phyloP scores from a whole-genome alignment of 805 yeast genomes.

The Suhomyces canberraensis region DNA sequence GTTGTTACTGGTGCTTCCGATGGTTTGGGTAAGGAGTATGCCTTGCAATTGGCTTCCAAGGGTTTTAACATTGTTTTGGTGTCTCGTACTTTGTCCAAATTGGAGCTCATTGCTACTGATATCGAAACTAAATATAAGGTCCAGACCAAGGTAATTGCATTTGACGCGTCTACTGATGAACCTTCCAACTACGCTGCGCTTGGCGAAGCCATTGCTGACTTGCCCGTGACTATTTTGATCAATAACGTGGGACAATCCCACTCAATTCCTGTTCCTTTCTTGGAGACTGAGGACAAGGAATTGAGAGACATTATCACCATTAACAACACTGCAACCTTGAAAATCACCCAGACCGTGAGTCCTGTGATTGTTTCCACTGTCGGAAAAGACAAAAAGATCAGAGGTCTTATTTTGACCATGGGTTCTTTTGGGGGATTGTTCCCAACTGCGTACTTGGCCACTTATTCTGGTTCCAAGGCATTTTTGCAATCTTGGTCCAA shows the following conservation, averaged over 20 bases:
- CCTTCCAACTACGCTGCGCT: conserved; percentile 55
- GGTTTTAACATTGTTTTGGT: conserved; percentile 83
- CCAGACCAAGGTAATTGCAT: conserved; percentile 62
- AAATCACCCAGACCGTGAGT: conserved; percentile 73
- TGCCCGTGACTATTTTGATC: conserved; percentile 71
- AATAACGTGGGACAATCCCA: conserved; percentile 96
- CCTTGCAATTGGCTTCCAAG: conserved; percentile 76
- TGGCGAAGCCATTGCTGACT: conserved; percentile 40
- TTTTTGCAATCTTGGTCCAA: conserved; percentile 91
- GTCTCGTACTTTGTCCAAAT: conserved; percentile 78
- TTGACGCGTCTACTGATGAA: conserved; percentile 71
- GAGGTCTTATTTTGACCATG: conserved; percentile 86
- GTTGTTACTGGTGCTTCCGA: conserved; percentile 96
- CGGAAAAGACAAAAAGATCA: conserved; percentile 35
- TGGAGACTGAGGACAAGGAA: conserved; percentile 74
- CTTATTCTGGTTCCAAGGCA: conserved; percentile 94
- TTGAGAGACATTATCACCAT: conserved; percentile 77
- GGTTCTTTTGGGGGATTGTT: conserved; percentile 95
- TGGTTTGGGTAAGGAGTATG: conserved; percentile 93
- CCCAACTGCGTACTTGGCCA: conserved; percentile 89
- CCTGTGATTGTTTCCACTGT: conserved; percentile 65
- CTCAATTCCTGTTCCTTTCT: conserved; percentile 90
- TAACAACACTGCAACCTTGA: conserved; percentile 80
- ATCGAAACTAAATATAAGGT: conserved; percentile 58
- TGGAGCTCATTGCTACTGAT: conserved; percentile 62